phyloP scores from a whole-genome alignment of 306 rosid genomes.

The Carpinus viminea region DNA sequence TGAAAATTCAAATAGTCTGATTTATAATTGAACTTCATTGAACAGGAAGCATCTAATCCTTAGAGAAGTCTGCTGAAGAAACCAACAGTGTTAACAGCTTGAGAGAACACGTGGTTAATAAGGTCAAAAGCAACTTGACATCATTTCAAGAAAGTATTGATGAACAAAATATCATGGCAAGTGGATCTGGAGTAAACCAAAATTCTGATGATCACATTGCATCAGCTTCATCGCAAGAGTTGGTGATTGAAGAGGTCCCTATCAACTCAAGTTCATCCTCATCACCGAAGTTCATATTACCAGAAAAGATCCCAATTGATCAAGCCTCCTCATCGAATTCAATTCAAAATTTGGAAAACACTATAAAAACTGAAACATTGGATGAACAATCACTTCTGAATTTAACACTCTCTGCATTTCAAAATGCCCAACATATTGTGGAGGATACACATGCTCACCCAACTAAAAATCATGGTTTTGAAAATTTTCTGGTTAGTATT shows the following conservation, averaged over 20 bases:
- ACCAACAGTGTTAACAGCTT: neutral
- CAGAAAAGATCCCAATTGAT: slow-evolving; percentile 25
- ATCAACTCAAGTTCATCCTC: slow-evolving; percentile 36
- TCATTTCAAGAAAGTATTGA: slow-evolving; percentile 12
- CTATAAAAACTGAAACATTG: slow-evolving; percentile 14
- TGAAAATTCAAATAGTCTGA: neutral
- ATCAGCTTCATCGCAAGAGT: slow-evolving; percentile 32
- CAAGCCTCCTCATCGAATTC: slow-evolving; percentile 28
- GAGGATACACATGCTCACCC: slow-evolving; percentile 21
- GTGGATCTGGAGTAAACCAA: slow-evolving; percentile 10
- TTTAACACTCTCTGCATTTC: neutral
- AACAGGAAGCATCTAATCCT: slow-evolving; percentile 30
- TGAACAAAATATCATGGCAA: slow-evolving; percentile 7
- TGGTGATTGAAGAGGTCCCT: slow-evolving; percentile 31
- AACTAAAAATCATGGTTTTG: slow-evolving; percentile 18
- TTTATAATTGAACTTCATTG: slow-evolving; percentile 12
- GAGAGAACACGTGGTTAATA: neutral
- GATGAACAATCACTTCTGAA: slow-evolving; percentile 21
- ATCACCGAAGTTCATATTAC: slow-evolving; percentile 47
- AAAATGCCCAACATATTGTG: slow-evolving; percentile 15
- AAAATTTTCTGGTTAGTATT: slow-evolving; percentile 42
- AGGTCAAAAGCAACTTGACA: neutral
- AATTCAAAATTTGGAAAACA: slow-evolving; percentile 19
- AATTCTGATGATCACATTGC: slow-evolving; percentile 16
- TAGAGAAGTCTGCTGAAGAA: slow-evolving; percentile 15